Evolutionary conservation across 2,329 filamentous ascomycete species (phyloP), one percentile per base, ranked within the genome.

Genomic region (Aspergillus uvarum): DNA sequence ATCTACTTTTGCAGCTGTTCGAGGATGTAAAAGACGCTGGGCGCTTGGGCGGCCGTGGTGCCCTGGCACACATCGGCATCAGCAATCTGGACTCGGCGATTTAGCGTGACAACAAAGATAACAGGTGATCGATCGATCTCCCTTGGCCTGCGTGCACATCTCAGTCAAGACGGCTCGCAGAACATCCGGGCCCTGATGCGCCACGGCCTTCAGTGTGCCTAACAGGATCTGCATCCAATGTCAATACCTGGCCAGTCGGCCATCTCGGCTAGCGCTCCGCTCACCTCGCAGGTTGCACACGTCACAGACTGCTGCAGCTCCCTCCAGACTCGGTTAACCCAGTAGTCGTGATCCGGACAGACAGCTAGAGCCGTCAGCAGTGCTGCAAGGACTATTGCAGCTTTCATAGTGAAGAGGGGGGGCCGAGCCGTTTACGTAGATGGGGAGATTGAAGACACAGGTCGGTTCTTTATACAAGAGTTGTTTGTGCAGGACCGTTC

Each of bases 31-130:
- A 83, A 82, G 29, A 85, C 70, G 55, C 85, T 81, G 2, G 83
- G 83, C 0, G 82, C 83, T 68, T 87, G 83, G 1, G 78, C 76
- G 4, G 73, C 74, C 29, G 86, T 77, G 8, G 81, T 73, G 5
- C 84, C 85, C 2, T 77, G 73, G 59, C 85, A 87, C 26, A 87
- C 84, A 68, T 87, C 84, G 31, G 73, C 67, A 56, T 86, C 83
- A 66, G 83, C 78, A 42, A 77, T 72, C 79, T 83, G 49, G 14
- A 42, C 21, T 29, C 6, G 14, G 19, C 50, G 50, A 24, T 14
- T 53, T 54, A 51, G 55, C 5, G 38, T 19, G 5, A 29, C 12
- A 12, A 44, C 5, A 6, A 32, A 14, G 32, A 32, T 5, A 1
- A 21, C 3, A 22, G 22, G 4, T 3, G 22, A 3, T 14, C n/a